Base-by-base conservation (phyloP, 2,329 filamentous ascomycete genomes). In the Hypoxylon sp. region DNA sequence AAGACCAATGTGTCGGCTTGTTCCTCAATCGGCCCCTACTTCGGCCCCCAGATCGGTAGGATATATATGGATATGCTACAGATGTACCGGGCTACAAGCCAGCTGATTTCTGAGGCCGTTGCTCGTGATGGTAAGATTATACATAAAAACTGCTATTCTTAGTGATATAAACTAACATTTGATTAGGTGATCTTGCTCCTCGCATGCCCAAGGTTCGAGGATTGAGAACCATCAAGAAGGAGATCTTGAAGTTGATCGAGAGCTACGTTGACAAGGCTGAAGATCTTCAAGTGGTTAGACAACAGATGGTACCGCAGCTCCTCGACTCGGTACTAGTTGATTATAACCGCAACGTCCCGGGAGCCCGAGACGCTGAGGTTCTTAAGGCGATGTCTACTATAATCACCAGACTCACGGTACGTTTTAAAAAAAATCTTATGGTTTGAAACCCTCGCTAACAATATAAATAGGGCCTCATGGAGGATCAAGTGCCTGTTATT, bases 1-100 rank as follows among this genome's bases (percentile, higher is more conserved):
- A 99, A 99, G 82, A 99, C 94, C 1, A 99, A 99, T 65, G 94
- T 99, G 3, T 93, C 95, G n/a, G 94, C 94, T 25, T 99, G 94
- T 72, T 90, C 90, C 25, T 97, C 94, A 0, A 94, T 99, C 51
- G 94, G 95, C 23, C 86, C 90, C 42, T 99, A 97, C 75, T 99
- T 99, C 73, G 97, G 96, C 68, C 93, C 94, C 8, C 94, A 99
- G 70, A 96, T 99, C 63, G 94, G 93, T 29, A 88, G 91, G 49
- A 97, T 99, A 63, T 99, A 97, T 72, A 86, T 95, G 62, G 94
- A 99, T 69, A 97, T 99, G 93, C 78, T 99, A 49, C 93, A 94
- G 66, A 99, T 99, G 95, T 99, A 97, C 73, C 89, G 91, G 41
- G 94, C 93, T 29, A 94, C 93, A n/a, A 97, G 93, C 70, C 86